phyloP scores from a whole-genome alignment of 2,329 filamentous ascomycete species.

The Aspergillus fischeri region DNA sequence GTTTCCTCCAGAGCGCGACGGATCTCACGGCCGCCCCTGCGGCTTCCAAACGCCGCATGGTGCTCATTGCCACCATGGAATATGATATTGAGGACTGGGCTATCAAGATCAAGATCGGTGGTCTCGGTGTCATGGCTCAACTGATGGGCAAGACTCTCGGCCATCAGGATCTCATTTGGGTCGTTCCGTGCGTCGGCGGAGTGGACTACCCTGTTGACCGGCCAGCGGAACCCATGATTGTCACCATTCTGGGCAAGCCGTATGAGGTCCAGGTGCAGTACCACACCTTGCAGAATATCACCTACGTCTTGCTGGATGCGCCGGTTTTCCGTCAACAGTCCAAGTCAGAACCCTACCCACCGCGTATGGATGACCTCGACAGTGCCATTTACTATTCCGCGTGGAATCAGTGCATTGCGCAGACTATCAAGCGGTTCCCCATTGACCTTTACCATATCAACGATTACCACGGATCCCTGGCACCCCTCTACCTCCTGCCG shows the following conservation, averaged over 20 bases:
- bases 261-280: slow-evolving; percentile 63
- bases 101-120: slow-evolving; percentile 69
- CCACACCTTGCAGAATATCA: slow-evolving; percentile 61
- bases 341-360: slow-evolving; percentile 60
- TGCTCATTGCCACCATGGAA: slow-evolving; percentile 67
- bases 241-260: slow-evolving; percentile 57
- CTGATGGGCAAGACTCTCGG: slow-evolving; percentile 63
- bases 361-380: slow-evolving; percentile 66
- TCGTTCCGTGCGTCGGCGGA: slow-evolving; percentile 60
- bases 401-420: slow-evolving; percentile 67
- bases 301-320: slow-evolving; percentile 63
- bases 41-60: slow-evolving; percentile 44
- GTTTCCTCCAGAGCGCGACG: slow-evolving; percentile 34
- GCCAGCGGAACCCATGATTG: slow-evolving; percentile 57
- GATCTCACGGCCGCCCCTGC: slow-evolving; percentile 24
- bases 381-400: slow-evolving; percentile 66
- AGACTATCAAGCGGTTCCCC: slow-evolving; percentile 59
- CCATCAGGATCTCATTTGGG: slow-evolving; percentile 63
- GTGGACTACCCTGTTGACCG: slow-evolving; percentile 61
- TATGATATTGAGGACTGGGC: slow-evolving; percentile 68
- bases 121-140: slow-evolving; percentile 66
- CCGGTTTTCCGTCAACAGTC: slow-evolving; percentile 64
- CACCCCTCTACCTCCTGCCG: slow-evolving; percentile 62
- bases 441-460: slow-evolving; percentile 64
- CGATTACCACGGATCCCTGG: slow-evolving; percentile 61